A percentile compares a stretch with the other conserved stretches of the same genome.
Evolutionary conservation across 208 protist species (phyloP).

Genomic region (Acanthamoeba healyi): DNA sequence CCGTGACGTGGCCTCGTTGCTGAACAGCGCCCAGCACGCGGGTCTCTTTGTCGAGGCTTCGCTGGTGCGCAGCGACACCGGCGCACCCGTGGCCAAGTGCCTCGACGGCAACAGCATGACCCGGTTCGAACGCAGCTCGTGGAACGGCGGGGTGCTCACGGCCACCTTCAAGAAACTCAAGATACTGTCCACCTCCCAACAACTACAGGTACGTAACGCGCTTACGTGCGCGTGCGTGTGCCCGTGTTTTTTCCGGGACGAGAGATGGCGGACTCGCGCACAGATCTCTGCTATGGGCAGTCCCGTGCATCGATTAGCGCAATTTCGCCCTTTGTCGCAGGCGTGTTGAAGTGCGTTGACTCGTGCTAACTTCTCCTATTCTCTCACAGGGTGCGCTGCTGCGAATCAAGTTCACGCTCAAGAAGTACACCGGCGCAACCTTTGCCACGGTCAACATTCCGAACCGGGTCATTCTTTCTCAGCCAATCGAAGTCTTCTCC

Average conservation of each 20-base stretch:
- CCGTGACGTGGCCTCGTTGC: no score
- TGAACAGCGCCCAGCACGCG: no score
- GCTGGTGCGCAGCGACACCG: conserved; percentile 6
- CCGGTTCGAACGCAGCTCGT: conserved; percentile 28
- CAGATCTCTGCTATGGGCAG: no score
- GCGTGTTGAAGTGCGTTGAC: no score
- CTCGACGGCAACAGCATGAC: conserved; percentile 42
- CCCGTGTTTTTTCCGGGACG: background rate
- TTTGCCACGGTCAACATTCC: conserved; percentile 65
- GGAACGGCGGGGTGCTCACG: conserved; percentile 35
- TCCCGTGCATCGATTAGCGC: no score
- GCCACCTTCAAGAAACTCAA: conserved; percentile 86
- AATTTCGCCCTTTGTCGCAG: no score
- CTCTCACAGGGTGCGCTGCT: conserved; percentile 1
- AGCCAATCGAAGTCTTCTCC: conserved; percentile 88
- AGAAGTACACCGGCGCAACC: conserved; percentile 1
- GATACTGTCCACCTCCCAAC: conserved; percentile 82
- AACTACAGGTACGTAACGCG: conserved; percentile 80
- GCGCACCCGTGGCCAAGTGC: conserved; percentile 29
- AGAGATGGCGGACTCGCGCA: background rate
- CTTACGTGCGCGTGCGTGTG: conserved; percentile 29
- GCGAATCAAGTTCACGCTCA: conserved; percentile 22
- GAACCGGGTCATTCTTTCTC: conserved; percentile 73
- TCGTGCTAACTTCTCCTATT: no score
- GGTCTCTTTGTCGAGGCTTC: conserved; percentile 67